Percentiles rank a stretch among this genome's conserved stretches.
These are phyloP conservation scores for Ajuga reptans DNA, from an alignment of 305 asterid genomes.

Conservation along the genomic window DNA sequence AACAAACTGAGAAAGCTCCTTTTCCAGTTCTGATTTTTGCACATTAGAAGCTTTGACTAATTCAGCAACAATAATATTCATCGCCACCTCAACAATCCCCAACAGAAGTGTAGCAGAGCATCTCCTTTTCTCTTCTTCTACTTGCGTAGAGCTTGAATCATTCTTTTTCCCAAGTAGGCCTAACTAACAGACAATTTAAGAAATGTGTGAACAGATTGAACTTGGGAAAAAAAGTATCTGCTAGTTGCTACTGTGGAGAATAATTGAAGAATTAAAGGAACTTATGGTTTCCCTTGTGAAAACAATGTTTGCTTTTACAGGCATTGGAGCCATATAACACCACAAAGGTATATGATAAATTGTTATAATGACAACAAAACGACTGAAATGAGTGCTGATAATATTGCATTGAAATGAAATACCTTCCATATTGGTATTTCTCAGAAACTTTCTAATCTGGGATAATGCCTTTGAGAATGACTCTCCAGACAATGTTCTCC, in stretches of 20 bases:
- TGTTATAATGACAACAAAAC: neutral
- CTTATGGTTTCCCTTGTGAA: neutral
- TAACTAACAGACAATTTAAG: conserved; percentile 39
- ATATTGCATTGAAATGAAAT: conserved; percentile 18
- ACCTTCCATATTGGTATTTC: conserved; percentile 65
- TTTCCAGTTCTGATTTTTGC: conserved; percentile 51
- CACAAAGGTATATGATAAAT: neutral
- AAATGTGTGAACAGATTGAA: neutral
- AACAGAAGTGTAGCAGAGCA: conserved; percentile 41
- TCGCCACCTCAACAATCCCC: conserved; percentile 63
- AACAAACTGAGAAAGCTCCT: conserved; percentile 52
- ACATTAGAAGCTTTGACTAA: conserved; percentile 43
- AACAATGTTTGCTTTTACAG: neutral
- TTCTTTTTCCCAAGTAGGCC: conserved; percentile 49
- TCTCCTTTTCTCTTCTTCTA: conserved; percentile 51
- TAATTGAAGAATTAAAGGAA: neutral
- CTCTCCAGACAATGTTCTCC: conserved; percentile 54
- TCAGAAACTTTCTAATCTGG: conserved; percentile 53
- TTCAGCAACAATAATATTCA: conserved; percentile 56
- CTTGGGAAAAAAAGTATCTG: neutral
- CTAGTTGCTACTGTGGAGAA: neutral
- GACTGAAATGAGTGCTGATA: conserved; percentile 13
- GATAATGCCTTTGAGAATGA: conserved; percentile 51
- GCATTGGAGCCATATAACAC: neutral
- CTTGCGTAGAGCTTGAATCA: conserved; percentile 35